Base-by-base conservation (phyloP, 208 protist species). In the Novymonas esmeraldas region DNA sequence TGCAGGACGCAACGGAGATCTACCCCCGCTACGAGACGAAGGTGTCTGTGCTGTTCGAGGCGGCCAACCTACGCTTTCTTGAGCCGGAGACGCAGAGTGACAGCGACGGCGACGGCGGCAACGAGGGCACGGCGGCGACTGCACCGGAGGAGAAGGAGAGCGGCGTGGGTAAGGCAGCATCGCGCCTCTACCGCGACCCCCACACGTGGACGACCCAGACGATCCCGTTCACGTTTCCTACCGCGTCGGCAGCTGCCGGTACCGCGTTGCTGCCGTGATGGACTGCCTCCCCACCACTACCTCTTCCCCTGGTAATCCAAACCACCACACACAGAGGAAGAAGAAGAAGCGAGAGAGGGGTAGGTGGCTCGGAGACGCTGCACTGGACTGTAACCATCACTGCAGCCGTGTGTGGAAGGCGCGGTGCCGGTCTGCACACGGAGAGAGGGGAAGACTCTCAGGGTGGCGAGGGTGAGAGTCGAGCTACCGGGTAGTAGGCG, bases 171-270 rank as follows among this genome's bases (percentile, higher is more conserved):
- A 28, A 33, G 61, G 63, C 46, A 28, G 70, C 70, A 5, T 31
- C 48, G 44, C 73, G 65, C 33, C 56, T 74, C 18, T 80, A 73
- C 51, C 59, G 65, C 11, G 65, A 71, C 22, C 73, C 73, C 22
- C 65, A 79, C 45, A 73, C 60, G 26, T 79, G 73, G 73, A 79
- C 60, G 38, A 20, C 41, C 6, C 60, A 79, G 39, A 48, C 46
- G 14, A 71, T 80, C 22, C 74, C 74, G 11, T 80, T 80, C 33
- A 80, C 74, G 0, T 73, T 79, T 69, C 58, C 28, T 1, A 52
- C 60, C 28, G 31, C 38, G 18, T 14, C 55, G n/a, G 18, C 24
- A 18, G 22, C 41, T 5, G 20, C 55, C 9, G 29, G 42, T 4
- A 7, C 63, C 3, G 3, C 44, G 44, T n/a, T n/a, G n/a, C n/a